These are phyloP conservation scores for Pleurotus citrinopileatus DNA, from an alignment of 768 basidiomycete genomes.

Conservation along the genomic window DNA sequence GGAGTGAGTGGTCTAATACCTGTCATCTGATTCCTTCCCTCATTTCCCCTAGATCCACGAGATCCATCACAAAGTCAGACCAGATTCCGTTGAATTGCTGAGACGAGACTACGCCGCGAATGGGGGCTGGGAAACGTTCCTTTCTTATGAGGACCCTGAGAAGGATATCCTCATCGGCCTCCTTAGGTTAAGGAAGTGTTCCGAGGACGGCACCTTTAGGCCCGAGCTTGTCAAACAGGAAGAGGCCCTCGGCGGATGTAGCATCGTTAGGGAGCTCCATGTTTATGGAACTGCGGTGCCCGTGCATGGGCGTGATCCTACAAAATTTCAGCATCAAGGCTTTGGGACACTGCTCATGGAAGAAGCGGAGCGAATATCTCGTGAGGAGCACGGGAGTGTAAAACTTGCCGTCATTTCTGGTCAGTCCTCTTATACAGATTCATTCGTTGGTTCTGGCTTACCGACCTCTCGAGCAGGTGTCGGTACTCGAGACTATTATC, in stretches of 20 bases:
- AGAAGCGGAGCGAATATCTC: constrained; percentile 96
- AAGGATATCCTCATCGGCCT: constrained; percentile 94
- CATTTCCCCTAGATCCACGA: constrained; percentile 76
- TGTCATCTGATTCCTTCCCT: constrained; percentile 10
- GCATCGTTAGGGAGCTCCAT: constrained; percentile 93
- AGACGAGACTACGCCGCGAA: constrained; percentile 96
- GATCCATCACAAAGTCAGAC: constrained; percentile 96
- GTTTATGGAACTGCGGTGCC: constrained; percentile 98
- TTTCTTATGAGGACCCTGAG: constrained; percentile 98
- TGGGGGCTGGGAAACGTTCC: constrained; percentile 99
- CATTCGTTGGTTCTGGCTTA: constrained; percentile 9
- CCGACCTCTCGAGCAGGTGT: constrained; percentile 54
- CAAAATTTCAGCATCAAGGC: constrained; percentile 96
- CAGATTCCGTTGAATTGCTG: constrained; percentile 92
- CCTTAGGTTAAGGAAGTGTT: constrained; percentile 89
- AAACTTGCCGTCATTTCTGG: constrained; percentile 98
- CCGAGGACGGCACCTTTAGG: constrained; percentile 94
- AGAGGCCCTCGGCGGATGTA: constrained; percentile 74
- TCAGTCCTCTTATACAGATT: constrained; percentile 26
- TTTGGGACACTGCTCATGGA: constrained; percentile 99
- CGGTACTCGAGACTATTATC: constrained; percentile 96
- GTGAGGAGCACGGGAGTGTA: constrained; percentile 94
- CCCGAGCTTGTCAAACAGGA: constrained; percentile 79
- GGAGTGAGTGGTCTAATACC: constrained; percentile 57
- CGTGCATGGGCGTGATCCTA: constrained; percentile 95